These are phyloP conservation scores for Neonectria ditissima DNA, from an alignment of 2,329 filamentous ascomycete genomes.

Conservation along the genomic window DNA sequence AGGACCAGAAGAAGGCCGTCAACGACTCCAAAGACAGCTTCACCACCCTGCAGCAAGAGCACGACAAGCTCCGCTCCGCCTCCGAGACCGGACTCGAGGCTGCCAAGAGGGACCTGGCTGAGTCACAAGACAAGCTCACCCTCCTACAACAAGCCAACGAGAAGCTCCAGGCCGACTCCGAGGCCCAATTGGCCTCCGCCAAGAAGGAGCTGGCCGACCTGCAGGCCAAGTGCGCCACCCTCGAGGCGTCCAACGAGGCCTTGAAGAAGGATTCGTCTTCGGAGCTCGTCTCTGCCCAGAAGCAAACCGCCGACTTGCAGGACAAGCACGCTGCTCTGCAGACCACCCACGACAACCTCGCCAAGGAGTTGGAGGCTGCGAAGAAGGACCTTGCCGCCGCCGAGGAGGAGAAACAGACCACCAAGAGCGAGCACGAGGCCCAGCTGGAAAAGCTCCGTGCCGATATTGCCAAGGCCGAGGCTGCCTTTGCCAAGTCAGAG, in stretches of 20 bases:
- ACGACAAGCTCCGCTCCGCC: conserved; percentile 45
- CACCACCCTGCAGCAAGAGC: conserved; percentile 40
- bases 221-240: conserved; percentile 45
- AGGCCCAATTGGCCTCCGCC: conserved; percentile 29
- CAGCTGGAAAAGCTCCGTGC: conserved; percentile 36
- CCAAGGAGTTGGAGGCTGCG: conserved; percentile 46
- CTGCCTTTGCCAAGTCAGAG: conserved; percentile 44
- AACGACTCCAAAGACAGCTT: conserved; percentile 45
- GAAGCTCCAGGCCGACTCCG: conserved; percentile 39
- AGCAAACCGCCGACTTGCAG: conserved; percentile 44
- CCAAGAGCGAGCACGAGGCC: conserved; percentile 37
- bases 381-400: conserved; percentile 47
- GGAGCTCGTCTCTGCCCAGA: conserved; percentile 48
- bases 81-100: conserved; percentile 44
- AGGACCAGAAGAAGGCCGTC: conserved; percentile 45
- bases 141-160: conserved; percentile 40
- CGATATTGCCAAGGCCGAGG: conserved; percentile 40
- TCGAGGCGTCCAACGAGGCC: conserved; percentile 42
- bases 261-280: conserved; percentile 49
- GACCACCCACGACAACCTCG: conserved; percentile 38
- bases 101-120: conserved; percentile 44
- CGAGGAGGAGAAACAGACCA: conserved; percentile 34
- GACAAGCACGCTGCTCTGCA: conserved; percentile 44
- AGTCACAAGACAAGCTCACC: conserved; percentile 36
- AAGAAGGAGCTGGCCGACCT: conserved; percentile 44